Evolutionary conservation across 2,329 filamentous ascomycete genomes (phyloP), one percentile per base, ranked within the genome.

Genomic region (Bipolaris cookei): DNA sequence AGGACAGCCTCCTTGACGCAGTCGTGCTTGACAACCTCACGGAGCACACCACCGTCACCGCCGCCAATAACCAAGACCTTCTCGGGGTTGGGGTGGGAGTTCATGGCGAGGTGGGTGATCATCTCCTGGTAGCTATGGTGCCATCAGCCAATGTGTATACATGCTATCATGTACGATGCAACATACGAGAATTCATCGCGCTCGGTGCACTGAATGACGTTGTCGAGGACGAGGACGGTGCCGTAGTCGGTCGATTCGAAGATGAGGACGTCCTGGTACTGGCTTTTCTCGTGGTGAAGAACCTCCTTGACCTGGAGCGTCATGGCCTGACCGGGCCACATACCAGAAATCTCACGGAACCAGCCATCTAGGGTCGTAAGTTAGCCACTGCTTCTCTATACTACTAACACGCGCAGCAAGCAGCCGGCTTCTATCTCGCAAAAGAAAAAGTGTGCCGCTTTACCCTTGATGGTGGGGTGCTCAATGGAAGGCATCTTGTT

Each of bases 241-340:
- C 95, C 95, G 80, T 98, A 90, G 85, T 98, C 88, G 83, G 90
- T 96, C 71, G 92, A 97, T 85, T 99, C 90, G 84, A 99, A 99
- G 84, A 98, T 92, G 73, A 99, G 88, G 66, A 99, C 94, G 77
- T 99, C 95, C 82, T 99, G 95, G 84, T 97, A 99, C 84, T 96
- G 84, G 85, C 90, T 95, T 88, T 97, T 98, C 84, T 99, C 95
- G 84, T 98, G 94, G 86, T 97, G 93, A 63, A 99, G 85, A 75
- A 99, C 89, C 84, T 97, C 91, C 80, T 99, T 94, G 81, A 99
- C 95, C 66, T 77, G 74, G 62, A 77, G 89, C 70, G 91, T 97
- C 94, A 98, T 98, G 78, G 95, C 95, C 84, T 98, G 95, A 78
- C 95, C 92, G 63, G 95, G 94, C 95, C 95, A 99, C 94, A 99